These are phyloP conservation scores for Chaetomium sp. DNA, from an alignment of 2,329 filamentous ascomycete genomes.

Conservation along the genomic window DNA sequence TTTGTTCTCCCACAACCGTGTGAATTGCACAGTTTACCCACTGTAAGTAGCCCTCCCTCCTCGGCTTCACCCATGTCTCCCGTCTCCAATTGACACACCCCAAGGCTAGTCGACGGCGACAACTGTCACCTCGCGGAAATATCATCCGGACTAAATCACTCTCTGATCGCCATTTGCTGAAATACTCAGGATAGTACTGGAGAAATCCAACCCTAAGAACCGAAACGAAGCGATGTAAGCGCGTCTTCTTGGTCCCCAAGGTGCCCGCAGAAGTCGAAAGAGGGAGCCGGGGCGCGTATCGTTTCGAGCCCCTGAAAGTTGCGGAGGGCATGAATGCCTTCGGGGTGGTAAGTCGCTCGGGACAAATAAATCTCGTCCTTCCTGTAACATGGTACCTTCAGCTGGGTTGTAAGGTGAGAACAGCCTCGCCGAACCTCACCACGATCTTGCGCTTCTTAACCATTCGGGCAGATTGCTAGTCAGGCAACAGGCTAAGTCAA, in stretches of 20 bases:
- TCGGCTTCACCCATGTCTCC: not conserved
- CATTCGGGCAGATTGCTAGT: not conserved
- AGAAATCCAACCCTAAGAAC: no score
- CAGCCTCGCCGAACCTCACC: not conserved
- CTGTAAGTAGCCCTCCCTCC: not conserved
- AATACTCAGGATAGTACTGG: not conserved
- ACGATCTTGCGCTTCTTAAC: not conserved
- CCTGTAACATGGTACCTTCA: not conserved
- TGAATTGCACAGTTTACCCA: not conserved
- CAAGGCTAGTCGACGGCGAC: not conserved
- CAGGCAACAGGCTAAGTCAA: not conserved
- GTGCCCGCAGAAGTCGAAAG: no score
- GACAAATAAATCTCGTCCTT: not conserved
- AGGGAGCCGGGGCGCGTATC: no score
- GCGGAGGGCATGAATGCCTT: not conserved
- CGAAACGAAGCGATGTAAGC: no score
- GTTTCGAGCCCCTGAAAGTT: not conserved
- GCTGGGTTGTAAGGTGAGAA: not conserved
- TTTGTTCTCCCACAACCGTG: conserved; percentile 12
- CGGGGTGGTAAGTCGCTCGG: not conserved
- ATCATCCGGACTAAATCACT: no score
- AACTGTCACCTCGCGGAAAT: not conserved
- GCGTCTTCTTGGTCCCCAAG: no score
- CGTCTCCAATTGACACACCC: not conserved
- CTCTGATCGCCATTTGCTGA: not conserved